A percentile compares a stretch with the other conserved stretches of the same genome.
These are phyloP conservation scores for Eucalyptus curtisii DNA, from an alignment of 345 rosid genomes.

Conservation along the genomic window DNA sequence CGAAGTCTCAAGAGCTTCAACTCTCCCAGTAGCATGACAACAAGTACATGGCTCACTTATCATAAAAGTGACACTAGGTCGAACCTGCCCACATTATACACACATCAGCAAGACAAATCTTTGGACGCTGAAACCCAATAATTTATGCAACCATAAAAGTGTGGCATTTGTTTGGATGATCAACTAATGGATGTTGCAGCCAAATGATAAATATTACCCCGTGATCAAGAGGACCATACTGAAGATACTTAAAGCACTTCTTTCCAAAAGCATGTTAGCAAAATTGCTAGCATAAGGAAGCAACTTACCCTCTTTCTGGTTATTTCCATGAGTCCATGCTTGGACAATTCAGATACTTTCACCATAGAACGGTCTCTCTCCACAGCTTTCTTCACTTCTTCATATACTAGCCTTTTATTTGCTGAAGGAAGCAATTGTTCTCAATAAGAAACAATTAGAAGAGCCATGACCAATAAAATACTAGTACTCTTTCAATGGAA, in stretches of 20 bases:
- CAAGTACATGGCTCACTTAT: constrained; percentile 89
- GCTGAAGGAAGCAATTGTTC: constrained; percentile 26
- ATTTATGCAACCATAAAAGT: neutral
- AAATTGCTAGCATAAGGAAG: neutral
- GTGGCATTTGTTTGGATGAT: neutral
- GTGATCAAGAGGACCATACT: neutral
- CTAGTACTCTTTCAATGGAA: neutral
- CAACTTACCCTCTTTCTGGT: constrained; percentile 85
- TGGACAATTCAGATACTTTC: constrained; percentile 89
- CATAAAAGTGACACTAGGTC: constrained; percentile 95
- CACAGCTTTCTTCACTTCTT: constrained; percentile 87
- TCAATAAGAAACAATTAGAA: neutral
- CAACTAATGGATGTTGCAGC: neutral
- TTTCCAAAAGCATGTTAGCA: neutral
- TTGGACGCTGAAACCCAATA: neutral
- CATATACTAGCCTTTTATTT: constrained; percentile 79
- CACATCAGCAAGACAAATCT: neutral
- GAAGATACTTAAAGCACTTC: neutral
- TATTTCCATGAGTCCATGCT: constrained; percentile 96
- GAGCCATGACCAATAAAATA: neutral
- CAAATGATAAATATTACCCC: neutral
- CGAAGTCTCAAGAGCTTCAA: constrained; percentile 92
- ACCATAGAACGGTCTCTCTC: constrained; percentile 85
- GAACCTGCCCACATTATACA: constrained; percentile 48
- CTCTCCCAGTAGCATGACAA: constrained; percentile 96